phyloP scores from a whole-genome alignment of 78 protist species.

The Cavenderia fasciculata region DNA sequence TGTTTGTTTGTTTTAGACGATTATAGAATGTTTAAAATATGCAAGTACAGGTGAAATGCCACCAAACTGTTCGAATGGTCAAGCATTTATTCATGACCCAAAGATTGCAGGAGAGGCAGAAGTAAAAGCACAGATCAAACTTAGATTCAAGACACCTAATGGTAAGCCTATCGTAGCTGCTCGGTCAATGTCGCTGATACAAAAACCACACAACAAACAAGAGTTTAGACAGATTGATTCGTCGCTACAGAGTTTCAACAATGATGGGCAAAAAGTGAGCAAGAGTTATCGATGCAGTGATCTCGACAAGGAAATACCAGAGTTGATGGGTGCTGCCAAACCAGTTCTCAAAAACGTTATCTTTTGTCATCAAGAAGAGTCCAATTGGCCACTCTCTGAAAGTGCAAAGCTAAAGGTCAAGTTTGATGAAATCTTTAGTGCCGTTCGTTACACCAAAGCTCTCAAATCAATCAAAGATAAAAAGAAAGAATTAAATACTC shows the following conservation, averaged over 20 bases:
- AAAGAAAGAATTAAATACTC: constrained; percentile 16
- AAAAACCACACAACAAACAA: constrained; percentile 33
- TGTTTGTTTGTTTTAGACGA: too few species aligned
- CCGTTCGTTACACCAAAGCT: constrained; percentile 86
- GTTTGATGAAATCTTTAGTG: constrained; percentile 97
- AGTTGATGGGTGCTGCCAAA: constrained; percentile 93
- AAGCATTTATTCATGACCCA: constrained; percentile 95
- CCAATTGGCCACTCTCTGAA: constrained; percentile 96
- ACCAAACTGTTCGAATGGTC: constrained; percentile 89
- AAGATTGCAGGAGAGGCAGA: constrained; percentile 81
- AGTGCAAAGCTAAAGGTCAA: constrained; percentile 87
- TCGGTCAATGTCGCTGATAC: constrained; percentile 29
- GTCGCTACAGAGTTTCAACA: constrained; percentile 51
- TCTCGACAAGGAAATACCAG: constrained; percentile 85
- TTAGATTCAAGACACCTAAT: constrained; percentile 83
- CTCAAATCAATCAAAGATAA: constrained; percentile 68
- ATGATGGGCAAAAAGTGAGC: constrained; percentile 61
- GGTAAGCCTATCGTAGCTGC: constrained; percentile 78
- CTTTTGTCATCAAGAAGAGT: constrained; percentile 99
- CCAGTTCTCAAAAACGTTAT: constrained; percentile 97
- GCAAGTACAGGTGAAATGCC: constrained; percentile 97
- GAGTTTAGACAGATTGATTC: constrained; percentile 49
- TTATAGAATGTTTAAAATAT: constrained; percentile 95
- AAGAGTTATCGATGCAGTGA: constrained; percentile 85
- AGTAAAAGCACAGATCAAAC: constrained; percentile 94